Conservation (phyloP, 345 rosid genomes). For the Eucalyptus regnans region DNA sequence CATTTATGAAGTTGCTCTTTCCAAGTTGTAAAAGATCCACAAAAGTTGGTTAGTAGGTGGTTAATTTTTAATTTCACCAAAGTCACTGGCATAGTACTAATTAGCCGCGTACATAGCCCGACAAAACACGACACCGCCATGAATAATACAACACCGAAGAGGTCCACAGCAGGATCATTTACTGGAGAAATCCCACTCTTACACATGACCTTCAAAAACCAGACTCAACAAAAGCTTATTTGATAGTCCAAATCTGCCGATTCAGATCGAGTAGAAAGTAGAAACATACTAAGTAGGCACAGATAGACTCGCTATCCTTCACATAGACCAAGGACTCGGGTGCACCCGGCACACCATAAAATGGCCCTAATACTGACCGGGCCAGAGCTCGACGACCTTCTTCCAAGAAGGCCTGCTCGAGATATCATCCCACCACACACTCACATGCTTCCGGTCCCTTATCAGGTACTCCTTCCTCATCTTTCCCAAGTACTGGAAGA, state of each 20-base stretch:
- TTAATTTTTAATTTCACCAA: neutral
- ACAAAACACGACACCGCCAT: neutral
- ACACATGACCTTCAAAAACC: neutral
- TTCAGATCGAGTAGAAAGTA: too few relatives aligned
- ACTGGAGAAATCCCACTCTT: neutral
- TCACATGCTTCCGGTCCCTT: too few relatives aligned
- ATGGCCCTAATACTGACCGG: too few relatives aligned
- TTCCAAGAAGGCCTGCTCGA: too few relatives aligned
- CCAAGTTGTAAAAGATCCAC: neutral
- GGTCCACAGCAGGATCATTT: neutral
- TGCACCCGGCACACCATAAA: too few relatives aligned
- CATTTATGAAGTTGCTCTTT: neutral
- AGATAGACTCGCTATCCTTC: too few relatives aligned
- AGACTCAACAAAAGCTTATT: neutral
- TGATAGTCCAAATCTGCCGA: neutral
- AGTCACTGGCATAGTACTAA: neutral
- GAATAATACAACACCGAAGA: neutral
- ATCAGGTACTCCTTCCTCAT: too few relatives aligned
- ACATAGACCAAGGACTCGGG: too few relatives aligned
- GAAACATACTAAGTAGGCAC: too few relatives aligned
- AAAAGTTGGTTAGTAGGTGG: neutral
- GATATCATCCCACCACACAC: too few relatives aligned
- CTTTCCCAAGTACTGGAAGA: too few relatives aligned
- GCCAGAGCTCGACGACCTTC: too few relatives aligned
- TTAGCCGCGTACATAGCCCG: neutral